phyloP scores from a whole-genome alignment of 306 rosid species.

The Dalbergia cochinchinensis region DNA sequence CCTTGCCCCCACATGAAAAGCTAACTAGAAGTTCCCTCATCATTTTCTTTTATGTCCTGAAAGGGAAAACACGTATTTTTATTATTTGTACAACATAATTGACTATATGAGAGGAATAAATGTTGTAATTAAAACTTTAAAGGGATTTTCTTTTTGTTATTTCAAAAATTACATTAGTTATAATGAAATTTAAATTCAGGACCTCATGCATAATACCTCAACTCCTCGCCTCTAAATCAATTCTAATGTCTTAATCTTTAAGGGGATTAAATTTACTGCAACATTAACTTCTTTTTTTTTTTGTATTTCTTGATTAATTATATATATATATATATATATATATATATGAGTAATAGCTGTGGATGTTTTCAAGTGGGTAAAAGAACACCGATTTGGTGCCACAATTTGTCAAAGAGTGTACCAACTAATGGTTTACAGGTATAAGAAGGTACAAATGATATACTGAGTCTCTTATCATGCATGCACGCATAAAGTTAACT shows the following conservation, averaged over 20 bases:
- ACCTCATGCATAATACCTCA: too few relatives aligned
- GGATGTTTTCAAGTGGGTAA: constrained; percentile 17
- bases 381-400: not conserved
- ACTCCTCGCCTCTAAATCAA: too few relatives aligned
- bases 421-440: constrained; percentile 32
- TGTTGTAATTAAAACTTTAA: not conserved
- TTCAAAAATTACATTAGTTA: too few relatives aligned
- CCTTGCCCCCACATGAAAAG: constrained; percentile 41
- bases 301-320: too few relatives aligned
- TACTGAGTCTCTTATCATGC: constrained; percentile 34
- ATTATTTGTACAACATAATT: too few relatives aligned
- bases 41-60: not conserved
- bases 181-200: too few relatives aligned
- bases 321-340: too few relatives aligned
- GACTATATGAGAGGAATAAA: not conserved
- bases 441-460: constrained; percentile 39
- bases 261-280: not conserved
- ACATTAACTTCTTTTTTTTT: too few relatives aligned
- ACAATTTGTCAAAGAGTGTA: constrained; percentile 14
- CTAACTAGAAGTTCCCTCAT: not conserved
- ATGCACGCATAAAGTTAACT: constrained; percentile 26
- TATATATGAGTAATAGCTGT: constrained; percentile 1
- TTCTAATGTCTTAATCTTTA: too few relatives aligned
- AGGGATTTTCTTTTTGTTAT: not conserved
- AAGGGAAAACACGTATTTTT: not conserved